Conservation (phyloP, 1,284 basidiomycete genomes). For the Peniophora sp. region DNA sequence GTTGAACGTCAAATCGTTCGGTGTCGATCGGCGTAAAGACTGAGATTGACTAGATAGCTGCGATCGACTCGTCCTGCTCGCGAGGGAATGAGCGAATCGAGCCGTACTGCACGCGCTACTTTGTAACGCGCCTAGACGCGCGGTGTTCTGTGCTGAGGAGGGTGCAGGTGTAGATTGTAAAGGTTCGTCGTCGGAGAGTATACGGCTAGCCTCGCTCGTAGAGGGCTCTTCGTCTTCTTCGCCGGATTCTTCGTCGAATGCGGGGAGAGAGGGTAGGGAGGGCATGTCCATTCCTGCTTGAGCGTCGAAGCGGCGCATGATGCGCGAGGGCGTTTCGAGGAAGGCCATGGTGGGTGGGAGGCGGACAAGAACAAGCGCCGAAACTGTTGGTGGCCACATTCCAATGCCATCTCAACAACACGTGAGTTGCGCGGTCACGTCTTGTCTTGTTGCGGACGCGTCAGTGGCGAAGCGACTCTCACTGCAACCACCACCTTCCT, state of each 20-base stretch:
- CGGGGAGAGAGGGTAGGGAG: conserved; percentile 66
- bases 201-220: conserved; percentile 16
- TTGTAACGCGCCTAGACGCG: conserved; percentile 31
- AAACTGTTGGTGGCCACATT: too few species aligned
- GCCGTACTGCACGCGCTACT: conserved; percentile 52
- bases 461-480: too few species aligned
- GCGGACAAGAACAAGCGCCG: too few species aligned
- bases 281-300: conserved; percentile 65
- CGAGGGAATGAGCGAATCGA: conserved; percentile 68
- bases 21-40: conserved; percentile 11
- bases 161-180: conserved; percentile 60
- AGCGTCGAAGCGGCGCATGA: conserved; percentile 71
- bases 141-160: conserved; percentile 32
- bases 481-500: too few species aligned
- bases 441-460: too few species aligned
- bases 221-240: too few species aligned
- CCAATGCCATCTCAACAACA: too few species aligned
- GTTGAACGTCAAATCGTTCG: conserved; percentile 12
- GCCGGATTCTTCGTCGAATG: conserved; percentile 49
- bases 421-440: too few species aligned
- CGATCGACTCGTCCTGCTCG: conserved; percentile 23
- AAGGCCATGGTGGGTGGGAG: conserved; percentile 13
- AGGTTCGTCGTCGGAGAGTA: conserved; percentile 24
- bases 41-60: conserved; percentile 32
- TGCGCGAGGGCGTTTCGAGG: conserved; percentile 71